phyloP scores from a whole-genome alignment of 352 stramenopile species.

The Phytophthora colocasiae region DNA sequence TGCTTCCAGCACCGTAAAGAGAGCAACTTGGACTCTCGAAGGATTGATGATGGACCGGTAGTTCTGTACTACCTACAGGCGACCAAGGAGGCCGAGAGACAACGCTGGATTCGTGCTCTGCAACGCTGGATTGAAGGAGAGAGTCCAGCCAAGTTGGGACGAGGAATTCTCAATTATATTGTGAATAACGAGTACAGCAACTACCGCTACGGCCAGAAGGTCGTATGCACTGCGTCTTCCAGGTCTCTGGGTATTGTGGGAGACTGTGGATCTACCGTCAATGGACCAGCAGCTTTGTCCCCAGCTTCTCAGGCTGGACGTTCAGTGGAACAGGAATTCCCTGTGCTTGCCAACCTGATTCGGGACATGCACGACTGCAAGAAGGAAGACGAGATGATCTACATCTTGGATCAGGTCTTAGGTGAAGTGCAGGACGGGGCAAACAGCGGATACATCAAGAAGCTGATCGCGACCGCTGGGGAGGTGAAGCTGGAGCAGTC shows the following conservation, averaged over 20 bases:
- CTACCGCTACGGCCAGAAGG: slow-evolving; percentile 69
- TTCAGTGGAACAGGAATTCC: slow-evolving; percentile 72
- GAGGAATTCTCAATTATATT: slow-evolving; percentile 75
- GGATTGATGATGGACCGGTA: slow-evolving; percentile 50
- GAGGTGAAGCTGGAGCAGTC: slow-evolving; percentile 74
- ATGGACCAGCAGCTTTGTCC: slow-evolving; percentile 40
- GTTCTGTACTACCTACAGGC: slow-evolving; percentile 81
- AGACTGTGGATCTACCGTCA: slow-evolving; percentile 19
- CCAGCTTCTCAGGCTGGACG: slow-evolving; percentile 61
- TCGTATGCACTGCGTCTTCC: slow-evolving; percentile 32
- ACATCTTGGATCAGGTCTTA: slow-evolving; percentile 84
- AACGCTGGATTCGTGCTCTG: slow-evolving; percentile 76
- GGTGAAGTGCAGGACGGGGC: slow-evolving; percentile 78
- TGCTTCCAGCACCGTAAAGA: slow-evolving; percentile 72
- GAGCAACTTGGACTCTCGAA: slow-evolving; percentile 50
- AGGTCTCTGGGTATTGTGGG: slow-evolving; percentile 28
- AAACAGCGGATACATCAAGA: slow-evolving; percentile 72
- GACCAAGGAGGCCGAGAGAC: slow-evolving; percentile 60
- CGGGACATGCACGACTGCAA: slow-evolving; percentile 80
- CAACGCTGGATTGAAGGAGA: slow-evolving; percentile 79
- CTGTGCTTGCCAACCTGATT: slow-evolving; percentile 77
- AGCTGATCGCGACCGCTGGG: slow-evolving; percentile 72
- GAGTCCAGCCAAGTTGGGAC: slow-evolving; percentile 58
- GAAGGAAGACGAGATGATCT: slow-evolving; percentile 82
- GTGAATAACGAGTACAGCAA: slow-evolving; percentile 79